These are phyloP conservation scores for Datura wrightii DNA, from an alignment of 257 asterid species.

Conservation along the genomic window DNA sequence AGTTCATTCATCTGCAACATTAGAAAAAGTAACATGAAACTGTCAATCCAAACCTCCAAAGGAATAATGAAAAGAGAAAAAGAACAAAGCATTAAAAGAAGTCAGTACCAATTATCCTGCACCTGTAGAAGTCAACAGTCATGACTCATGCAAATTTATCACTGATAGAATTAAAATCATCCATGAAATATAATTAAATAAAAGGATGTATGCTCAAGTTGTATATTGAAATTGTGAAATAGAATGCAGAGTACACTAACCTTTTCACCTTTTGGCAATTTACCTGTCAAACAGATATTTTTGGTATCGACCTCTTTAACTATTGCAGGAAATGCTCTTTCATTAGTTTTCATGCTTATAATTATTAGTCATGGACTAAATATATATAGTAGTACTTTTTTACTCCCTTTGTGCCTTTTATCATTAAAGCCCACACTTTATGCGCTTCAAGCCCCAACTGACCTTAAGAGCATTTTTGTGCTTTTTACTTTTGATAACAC, in stretches of 20 bases:
- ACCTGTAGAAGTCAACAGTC: slow-evolving; percentile 5
- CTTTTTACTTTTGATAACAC: no score
- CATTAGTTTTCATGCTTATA: background rate
- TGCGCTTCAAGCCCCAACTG: no score
- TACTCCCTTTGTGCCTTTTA: no score
- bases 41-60: slow-evolving; percentile 14
- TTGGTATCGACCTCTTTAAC: slow-evolving; percentile 3
- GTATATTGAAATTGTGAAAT: background rate
- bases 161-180: background rate
- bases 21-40: background rate
- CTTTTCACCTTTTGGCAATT: background rate
- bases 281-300: background rate
- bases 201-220: slow-evolving; percentile 21
- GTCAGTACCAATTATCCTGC: background rate
- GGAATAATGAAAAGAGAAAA: slow-evolving; percentile 11
- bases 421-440: no score
- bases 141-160: background rate
- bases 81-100: slow-evolving; percentile 12
- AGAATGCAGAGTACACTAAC: background rate
- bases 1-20: slow-evolving; percentile 88
- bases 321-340: background rate
- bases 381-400: no score
- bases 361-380: no score
- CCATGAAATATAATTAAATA: background rate
- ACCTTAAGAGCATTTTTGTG: no score